Conservation (phyloP, 176 grass and related monocot species). For the Saccharum spontaneum region DNA sequence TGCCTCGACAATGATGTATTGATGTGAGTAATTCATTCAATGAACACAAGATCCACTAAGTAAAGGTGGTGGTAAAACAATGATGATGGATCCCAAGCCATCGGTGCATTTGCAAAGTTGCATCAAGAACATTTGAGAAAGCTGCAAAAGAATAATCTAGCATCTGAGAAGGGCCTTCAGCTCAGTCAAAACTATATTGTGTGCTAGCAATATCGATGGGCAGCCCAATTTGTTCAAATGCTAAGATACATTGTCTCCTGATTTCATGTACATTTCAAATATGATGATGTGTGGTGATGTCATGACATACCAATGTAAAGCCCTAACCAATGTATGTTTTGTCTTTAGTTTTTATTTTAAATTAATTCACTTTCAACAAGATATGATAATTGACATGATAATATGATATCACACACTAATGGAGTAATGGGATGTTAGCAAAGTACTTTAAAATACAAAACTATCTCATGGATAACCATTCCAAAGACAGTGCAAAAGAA, state of each 20-base stretch:
- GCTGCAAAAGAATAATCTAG: conserved; percentile 8
- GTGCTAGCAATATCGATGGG: neutral
- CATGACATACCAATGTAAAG: neutral
- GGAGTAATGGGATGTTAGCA: conserved; percentile 10
- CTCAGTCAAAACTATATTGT: neutral
- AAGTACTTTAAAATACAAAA: neutral
- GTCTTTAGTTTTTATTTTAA: neutral
- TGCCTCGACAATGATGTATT: neutral
- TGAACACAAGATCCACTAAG: conserved; percentile 1
- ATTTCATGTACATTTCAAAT: conserved; percentile 14
- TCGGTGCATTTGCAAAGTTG: neutral
- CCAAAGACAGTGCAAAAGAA: neutral
- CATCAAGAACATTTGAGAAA: conserved; percentile 17
- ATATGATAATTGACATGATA: neutral
- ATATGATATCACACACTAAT: neutral
- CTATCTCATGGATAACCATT: conserved; percentile 2
- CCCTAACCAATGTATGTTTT: conserved; percentile 5
- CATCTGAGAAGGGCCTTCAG: neutral
- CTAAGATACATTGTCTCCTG: neutral
- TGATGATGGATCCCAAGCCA: conserved; percentile 22
- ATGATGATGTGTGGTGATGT: neutral
- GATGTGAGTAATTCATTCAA: neutral
- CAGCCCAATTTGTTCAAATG: neutral
- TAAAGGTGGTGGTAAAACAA: neutral
- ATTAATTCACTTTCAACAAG: conserved; percentile 15